Evolutionary conservation across 768 basidiomycete species (phyloP).

Genomic region (Gyrodon lividus): DNA sequence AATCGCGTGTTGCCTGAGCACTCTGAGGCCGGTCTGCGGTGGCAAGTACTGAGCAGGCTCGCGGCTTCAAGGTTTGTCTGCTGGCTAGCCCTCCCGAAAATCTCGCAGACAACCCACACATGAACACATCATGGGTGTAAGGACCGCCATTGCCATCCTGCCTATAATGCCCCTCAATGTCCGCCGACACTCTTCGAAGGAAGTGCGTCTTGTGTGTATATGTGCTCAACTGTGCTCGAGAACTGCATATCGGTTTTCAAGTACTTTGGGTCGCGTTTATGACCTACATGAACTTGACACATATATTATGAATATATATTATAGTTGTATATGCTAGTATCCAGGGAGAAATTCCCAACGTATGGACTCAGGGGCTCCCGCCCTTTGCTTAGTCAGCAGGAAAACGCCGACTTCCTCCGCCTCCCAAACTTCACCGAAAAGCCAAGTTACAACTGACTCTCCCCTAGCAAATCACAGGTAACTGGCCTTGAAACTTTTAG

Average conservation of each 20-base stretch:
- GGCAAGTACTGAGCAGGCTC: no score
- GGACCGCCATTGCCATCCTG: background rate
- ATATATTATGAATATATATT: no score
- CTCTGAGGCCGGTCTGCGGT: no score
- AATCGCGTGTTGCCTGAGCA: no score
- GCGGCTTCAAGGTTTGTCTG: no score
- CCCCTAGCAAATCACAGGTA: conserved; percentile 11
- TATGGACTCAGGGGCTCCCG: background rate
- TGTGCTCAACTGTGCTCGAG: background rate
- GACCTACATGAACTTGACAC: background rate
- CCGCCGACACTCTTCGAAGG: background rate
- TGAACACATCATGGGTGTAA: no score
- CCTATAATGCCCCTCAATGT: background rate
- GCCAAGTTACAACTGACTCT: conserved; percentile 12
- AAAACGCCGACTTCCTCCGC: conserved; percentile 30
- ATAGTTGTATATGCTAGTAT: no score
- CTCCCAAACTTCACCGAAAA: conserved; percentile 13
- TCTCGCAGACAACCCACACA: no score
- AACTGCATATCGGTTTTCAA: background rate
- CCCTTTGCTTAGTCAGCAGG: conserved; percentile 30
- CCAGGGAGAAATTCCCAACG: no score
- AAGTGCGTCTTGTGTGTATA: background rate
- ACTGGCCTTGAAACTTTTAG: background rate
- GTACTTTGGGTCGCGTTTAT: background rate
- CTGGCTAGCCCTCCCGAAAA: no score